These are phyloP conservation scores for Silene noctiflora DNA, from an alignment of 179 eudicot genomes.

Conservation along the genomic window DNA sequence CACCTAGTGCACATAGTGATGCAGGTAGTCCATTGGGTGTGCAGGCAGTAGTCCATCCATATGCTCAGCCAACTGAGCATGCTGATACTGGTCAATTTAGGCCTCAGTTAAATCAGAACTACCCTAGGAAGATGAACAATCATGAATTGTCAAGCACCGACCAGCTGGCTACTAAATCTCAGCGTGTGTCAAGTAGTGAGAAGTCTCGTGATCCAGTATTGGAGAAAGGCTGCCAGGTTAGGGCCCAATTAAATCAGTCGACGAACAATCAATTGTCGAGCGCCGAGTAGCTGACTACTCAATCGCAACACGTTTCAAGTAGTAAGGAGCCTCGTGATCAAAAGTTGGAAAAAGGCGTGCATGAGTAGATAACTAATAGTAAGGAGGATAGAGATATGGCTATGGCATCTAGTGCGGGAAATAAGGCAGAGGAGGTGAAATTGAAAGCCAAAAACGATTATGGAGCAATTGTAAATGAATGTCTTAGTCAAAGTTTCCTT, in stretches of 20 bases:
- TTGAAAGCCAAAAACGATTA: conserved; percentile 32
- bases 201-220: conserved; percentile 29
- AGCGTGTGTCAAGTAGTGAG: conserved; percentile 29
- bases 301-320: conserved; percentile 31
- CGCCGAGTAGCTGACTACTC: conserved; percentile 37
- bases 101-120: conserved; percentile 49
- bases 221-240: background rate
- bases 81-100: conserved; percentile 46
- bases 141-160: conserved; percentile 38
- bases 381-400: conserved; percentile 34
- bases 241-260: too few species aligned
- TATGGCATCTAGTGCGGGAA: conserved; percentile 30
- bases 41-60: conserved; percentile 43
- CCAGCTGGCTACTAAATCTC: conserved; percentile 37
- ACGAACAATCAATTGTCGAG: conserved; percentile 28
- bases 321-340: conserved; percentile 37
- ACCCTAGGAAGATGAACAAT: conserved; percentile 24
- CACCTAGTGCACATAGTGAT: conserved; percentile 47
- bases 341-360: conserved; percentile 24
- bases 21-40: conserved; percentile 45
- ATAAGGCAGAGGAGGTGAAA: conserved; percentile 27
- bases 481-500: conserved; percentile 22
- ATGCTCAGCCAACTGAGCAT: conserved; percentile 42
- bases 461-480: conserved; percentile 28
- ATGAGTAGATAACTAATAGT: conserved; percentile 22